Percentiles rank a stretch among this genome's conserved stretches.
Conservation (phyloP, 2,329 filamentous ascomycete species). For the Colletotrichum lentis region DNA sequence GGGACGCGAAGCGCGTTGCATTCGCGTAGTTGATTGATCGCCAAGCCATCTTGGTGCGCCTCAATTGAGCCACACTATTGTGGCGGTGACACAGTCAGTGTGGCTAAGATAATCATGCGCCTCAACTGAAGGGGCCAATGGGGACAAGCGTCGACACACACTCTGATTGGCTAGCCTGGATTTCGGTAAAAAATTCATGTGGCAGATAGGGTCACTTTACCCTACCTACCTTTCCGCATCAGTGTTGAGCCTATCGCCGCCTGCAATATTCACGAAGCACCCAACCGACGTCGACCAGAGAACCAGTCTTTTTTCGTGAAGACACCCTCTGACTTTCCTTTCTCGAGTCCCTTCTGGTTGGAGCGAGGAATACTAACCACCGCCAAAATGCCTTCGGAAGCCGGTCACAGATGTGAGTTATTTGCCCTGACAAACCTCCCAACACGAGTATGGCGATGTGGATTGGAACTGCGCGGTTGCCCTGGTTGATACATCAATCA, state of each 20-base stretch:
- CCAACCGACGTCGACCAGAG: constrained; percentile 39
- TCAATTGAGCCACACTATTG: background rate
- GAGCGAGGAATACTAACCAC: constrained; percentile 57
- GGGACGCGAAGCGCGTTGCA: background rate
- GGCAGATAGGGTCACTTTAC: constrained; percentile 8
- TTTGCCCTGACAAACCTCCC: constrained; percentile 29
- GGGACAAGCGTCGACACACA: background rate
- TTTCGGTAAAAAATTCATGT: constrained; percentile 12
- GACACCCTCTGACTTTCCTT: constrained; percentile 53
- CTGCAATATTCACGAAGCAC: constrained; percentile 21
- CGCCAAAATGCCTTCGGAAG: constrained; percentile 87
- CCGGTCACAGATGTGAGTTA: constrained; percentile 86
- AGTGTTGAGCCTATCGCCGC: constrained; percentile 15
- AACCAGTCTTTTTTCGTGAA: constrained; percentile 43
- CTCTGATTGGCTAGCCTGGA: constrained; percentile 4
- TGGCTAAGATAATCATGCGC: background rate
- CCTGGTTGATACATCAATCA: background rate
- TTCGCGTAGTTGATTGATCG: background rate
- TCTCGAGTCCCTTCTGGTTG: constrained; percentile 53
- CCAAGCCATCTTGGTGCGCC: background rate
- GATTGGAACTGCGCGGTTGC: constrained; percentile 4
- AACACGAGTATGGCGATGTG: constrained; percentile 10
- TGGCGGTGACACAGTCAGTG: background rate
- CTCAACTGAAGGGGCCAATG: background rate
- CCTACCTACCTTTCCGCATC: constrained; percentile 11